phyloP scores from a whole-genome alignment of 2,329 filamentous ascomycete genomes.

The Diatrype stigma region DNA sequence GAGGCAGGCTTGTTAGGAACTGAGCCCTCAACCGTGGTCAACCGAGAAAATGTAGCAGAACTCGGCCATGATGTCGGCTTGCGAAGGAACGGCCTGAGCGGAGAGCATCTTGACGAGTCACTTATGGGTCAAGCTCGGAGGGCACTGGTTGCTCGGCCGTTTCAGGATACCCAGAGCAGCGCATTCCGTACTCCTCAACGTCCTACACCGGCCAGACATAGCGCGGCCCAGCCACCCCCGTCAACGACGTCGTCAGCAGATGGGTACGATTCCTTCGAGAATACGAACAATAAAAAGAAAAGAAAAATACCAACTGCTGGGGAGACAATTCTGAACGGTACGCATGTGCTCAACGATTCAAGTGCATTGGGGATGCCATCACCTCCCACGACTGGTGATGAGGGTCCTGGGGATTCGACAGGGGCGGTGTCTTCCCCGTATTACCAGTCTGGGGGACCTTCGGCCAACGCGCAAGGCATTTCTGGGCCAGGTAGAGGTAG shows the following conservation, averaged over 20 bases:
- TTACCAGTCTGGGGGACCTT: slow-evolving; percentile 46
- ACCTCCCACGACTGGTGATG: slow-evolving; percentile 29
- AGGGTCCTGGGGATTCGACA: slow-evolving; percentile 28
- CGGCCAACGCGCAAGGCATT: slow-evolving; percentile 62
- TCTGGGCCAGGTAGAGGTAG: slow-evolving; percentile 82
- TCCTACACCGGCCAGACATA: slow-evolving; percentile 40
- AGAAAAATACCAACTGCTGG: slow-evolving; percentile 92
- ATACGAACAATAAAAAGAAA: slow-evolving; percentile 99
- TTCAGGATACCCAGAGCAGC: slow-evolving; percentile 42
- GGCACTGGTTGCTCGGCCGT: slow-evolving; percentile 39
- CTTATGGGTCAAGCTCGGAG: slow-evolving; percentile 20
- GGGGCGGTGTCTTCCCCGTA: slow-evolving; percentile 30
- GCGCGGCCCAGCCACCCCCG: slow-evolving; percentile 52
- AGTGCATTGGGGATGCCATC: slow-evolving; percentile 29
- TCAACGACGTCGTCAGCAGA: slow-evolving; percentile 72
- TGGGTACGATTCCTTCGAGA: slow-evolving; percentile 96
- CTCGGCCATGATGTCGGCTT: slow-evolving; percentile 33
- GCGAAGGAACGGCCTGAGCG: slow-evolving; percentile 22
- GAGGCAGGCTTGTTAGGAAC: slow-evolving; percentile 34
- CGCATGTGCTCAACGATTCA: slow-evolving; percentile 36
- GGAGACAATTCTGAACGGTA: slow-evolving; percentile 50
- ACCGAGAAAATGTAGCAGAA: slow-evolving; percentile 27
- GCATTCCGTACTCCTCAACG: slow-evolving; percentile 39
- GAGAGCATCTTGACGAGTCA: slow-evolving; percentile 19
- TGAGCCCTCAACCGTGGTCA: slow-evolving; percentile 18